Evolutionary conservation across 768 basidiomycete species (phyloP), one percentile per base, ranked within the genome.

Genomic region (Bullera alba): DNA sequence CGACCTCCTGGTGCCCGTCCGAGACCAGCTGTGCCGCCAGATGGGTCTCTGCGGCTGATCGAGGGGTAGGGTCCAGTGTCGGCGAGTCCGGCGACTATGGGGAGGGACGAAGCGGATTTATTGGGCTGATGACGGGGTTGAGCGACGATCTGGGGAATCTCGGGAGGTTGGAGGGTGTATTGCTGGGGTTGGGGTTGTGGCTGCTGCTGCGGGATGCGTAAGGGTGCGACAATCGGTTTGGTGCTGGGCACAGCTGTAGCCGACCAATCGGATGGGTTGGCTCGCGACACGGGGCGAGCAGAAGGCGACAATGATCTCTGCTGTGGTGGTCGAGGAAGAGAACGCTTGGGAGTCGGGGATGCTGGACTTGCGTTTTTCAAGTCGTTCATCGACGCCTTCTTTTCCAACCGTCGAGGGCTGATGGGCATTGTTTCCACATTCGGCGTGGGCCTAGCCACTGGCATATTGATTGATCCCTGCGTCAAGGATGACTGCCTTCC

Each of bases 41-140:
- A 21, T 21, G 17, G 15, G 25, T 12, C 25, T 46, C 29, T 15
- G 22, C 5, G 16, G 23, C 27, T 42, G 54, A 16, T 46, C 39
- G 39, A 19, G 54, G 63, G 56, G 38, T 63, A 68, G 2, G 66
- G 66, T 4, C 66, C 66, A 1, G 60, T 51, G 47, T 65, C 66
- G 2, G 58, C 57, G 23, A 68, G 46, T n/a, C 65, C 65, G 12
- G 60, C 59, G 19, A 67, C 47, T 39, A 67, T 49, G 5, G 65
- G 62, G 1, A 67, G 39, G 43, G 44, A 53, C 2, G 65, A 67
- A 10, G 65, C 65, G 12, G 61, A 58, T 14, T 57, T 59, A 39
- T 46, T 63, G 3, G 56, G 45, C 19, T 62, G 53, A 41, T 56
- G 51, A 17, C 42, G 52, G 3, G 37, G 25, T 21, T 32, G 45